phyloP scores from a whole-genome alignment of 345 rosid genomes.

The Syzygium jambos region DNA sequence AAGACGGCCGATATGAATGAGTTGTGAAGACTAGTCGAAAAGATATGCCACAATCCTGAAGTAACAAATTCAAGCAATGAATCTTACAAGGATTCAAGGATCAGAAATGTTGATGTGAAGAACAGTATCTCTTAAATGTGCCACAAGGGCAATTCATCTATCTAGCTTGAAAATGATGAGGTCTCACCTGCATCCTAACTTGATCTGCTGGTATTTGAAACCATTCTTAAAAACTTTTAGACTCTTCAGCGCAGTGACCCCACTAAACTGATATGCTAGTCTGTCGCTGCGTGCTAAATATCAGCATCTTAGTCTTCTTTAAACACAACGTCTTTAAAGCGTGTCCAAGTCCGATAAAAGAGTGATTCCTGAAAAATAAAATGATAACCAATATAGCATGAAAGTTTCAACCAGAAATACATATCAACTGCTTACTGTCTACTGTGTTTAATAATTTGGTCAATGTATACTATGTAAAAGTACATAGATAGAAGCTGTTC shows the following conservation, averaged over 20 bases:
- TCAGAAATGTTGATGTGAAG: constrained; percentile 20
- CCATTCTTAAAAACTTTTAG: neutral
- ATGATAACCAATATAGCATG: too few relatives aligned
- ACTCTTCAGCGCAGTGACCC: neutral
- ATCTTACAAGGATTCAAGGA: constrained; percentile 20
- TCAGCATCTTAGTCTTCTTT: neutral
- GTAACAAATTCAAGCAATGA: constrained; percentile 16
- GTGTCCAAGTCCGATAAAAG: too few relatives aligned
- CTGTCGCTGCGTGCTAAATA: neutral
- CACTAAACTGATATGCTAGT: neutral
- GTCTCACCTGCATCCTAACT: constrained; percentile 15
- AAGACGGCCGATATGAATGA: neutral
- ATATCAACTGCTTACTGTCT: too few relatives aligned
- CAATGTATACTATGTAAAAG: too few relatives aligned
- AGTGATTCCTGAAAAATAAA: too few relatives aligned
- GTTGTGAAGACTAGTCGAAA: neutral
- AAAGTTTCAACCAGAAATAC: too few relatives aligned
- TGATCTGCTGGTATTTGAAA: neutral
- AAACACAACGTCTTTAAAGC: neutral
- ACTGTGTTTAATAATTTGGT: too few relatives aligned
- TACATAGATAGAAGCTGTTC: too few relatives aligned
- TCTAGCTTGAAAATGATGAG: constrained; percentile 35
- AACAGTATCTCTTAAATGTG: constrained; percentile 18
- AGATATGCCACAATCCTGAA: neutral
- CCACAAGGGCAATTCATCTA: constrained; percentile 23